Conservation (phyloP, 345 rosid species). For the Linum trigynum region DNA sequence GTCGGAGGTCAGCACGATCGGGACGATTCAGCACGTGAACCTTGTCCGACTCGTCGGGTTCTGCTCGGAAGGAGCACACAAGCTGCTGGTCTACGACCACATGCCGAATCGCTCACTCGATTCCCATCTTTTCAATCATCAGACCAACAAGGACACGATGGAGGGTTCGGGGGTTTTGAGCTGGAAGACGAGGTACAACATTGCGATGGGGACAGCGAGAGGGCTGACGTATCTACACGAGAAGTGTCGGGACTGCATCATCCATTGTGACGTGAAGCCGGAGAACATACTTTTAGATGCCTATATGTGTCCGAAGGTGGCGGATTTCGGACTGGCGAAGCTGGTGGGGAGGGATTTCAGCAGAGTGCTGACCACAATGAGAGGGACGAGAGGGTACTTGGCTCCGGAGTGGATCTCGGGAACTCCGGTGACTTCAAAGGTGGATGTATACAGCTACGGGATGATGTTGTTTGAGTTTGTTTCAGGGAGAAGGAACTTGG, state of each 20-base stretch:
- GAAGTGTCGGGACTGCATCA: constrained; percentile 7
- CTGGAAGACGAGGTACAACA: constrained; percentile 4
- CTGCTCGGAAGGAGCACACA: constrained; percentile 7
- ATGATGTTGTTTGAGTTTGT: constrained; percentile 1
- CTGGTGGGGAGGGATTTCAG: constrained; percentile 2
- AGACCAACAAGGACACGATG: neutral
- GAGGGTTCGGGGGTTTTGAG: neutral
- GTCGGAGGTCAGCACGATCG: constrained; percentile 13
- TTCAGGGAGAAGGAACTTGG: constrained; percentile 3
- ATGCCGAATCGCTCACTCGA: constrained; percentile 22
- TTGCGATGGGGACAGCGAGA: constrained; percentile 3
- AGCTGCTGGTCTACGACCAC: constrained; percentile 13
- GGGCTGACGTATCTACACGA: constrained; percentile 1
- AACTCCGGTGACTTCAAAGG: neutral
- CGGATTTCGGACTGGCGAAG: constrained; percentile 2
- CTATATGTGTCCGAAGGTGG: neutral
- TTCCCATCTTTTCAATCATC: neutral
- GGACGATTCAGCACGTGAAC: constrained; percentile 16
- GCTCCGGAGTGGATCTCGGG: constrained; percentile 6
- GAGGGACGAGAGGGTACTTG: constrained; percentile 5
- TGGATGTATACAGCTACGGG: neutral
- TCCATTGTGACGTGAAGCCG: constrained; percentile 4
- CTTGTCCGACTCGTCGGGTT: constrained; percentile 15
- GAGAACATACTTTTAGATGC: constrained; percentile 3
- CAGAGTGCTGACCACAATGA: neutral